A percentile compares a stretch with the other conserved stretches of the same genome.
phyloP scores from a whole-genome alignment of 2,329 filamentous ascomycete genomes.

The Neonectria magnoliae region DNA sequence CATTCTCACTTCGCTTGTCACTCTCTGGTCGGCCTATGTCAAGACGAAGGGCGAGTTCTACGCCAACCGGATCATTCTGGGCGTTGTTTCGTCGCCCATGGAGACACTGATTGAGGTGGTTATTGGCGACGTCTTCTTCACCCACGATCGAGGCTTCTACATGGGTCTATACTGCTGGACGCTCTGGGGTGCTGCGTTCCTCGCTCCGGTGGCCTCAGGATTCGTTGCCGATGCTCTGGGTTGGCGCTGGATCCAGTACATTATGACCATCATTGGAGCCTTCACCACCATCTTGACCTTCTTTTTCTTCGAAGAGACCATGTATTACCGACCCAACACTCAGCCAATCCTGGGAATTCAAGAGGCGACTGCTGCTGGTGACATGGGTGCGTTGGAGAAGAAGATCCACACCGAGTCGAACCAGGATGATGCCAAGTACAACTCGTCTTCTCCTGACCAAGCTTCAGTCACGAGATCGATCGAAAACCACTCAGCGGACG shows the following conservation, averaged over 20 bases:
- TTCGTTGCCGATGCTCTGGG: slow-evolving; percentile 36
- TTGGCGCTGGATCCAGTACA: slow-evolving; percentile 42
- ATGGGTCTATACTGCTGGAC: slow-evolving; percentile 41
- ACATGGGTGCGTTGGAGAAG: slow-evolving; percentile 3
- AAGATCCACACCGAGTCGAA: slow-evolving; percentile 8
- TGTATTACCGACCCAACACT: slow-evolving; percentile 29
- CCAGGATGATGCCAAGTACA: background rate
- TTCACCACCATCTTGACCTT: slow-evolving; percentile 25
- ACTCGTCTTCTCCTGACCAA: slow-evolving; percentile 1
- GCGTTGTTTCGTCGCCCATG: slow-evolving; percentile 35
- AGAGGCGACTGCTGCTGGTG: background rate
- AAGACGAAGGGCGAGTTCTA: slow-evolving; percentile 37
- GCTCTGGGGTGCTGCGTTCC: slow-evolving; percentile 38
- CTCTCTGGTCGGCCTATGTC: slow-evolving; percentile 37
- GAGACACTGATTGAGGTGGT: slow-evolving; percentile 39
- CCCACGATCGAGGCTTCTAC: slow-evolving; percentile 39
- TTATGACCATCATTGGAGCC: slow-evolving; percentile 31
- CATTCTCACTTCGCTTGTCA: slow-evolving; percentile 28
- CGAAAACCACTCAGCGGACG: background rate
- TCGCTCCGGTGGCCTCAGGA: slow-evolving; percentile 37
- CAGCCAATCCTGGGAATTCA: slow-evolving; percentile 5
- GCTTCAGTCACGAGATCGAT: background rate
- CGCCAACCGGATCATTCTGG: slow-evolving; percentile 37
- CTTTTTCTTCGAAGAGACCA: slow-evolving; percentile 42
- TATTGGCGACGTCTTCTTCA: slow-evolving; percentile 37